Percentiles rank a stretch among this genome's conserved stretches.
Evolutionary conservation across 2,329 filamentous ascomycete genomes (phyloP).

Genomic region (Teratosphaeria destructans): DNA sequence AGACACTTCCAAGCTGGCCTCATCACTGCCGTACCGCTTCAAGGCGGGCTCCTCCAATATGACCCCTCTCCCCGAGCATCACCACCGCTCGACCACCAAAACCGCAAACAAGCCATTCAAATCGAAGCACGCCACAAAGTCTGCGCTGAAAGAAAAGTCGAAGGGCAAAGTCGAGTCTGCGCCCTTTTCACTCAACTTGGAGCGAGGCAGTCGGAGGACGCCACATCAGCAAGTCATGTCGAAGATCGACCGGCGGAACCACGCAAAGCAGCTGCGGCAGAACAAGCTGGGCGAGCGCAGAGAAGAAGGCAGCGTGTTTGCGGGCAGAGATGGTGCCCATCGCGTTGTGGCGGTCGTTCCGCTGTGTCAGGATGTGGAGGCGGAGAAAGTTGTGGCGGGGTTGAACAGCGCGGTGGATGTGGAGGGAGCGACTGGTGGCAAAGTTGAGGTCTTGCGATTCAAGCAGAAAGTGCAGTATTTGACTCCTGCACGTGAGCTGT

Average conservation of each 20-base stretch:
- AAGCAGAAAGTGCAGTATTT: slow-evolving; percentile 90
- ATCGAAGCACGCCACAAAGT: slow-evolving; percentile 80
- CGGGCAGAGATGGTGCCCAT: slow-evolving; percentile 76
- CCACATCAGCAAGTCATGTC: slow-evolving; percentile 96
- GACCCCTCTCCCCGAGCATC: slow-evolving; percentile 63
- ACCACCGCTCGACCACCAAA: slow-evolving; percentile 90
- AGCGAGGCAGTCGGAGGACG: slow-evolving; percentile 66
- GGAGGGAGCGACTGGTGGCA: slow-evolving; percentile 40
- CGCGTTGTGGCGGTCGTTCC: slow-evolving; percentile 82
- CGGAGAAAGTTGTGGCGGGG: slow-evolving; percentile 53
- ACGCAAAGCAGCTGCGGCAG: slow-evolving; percentile 80
- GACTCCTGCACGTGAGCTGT: slow-evolving; percentile 60
- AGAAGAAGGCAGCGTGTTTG: slow-evolving; percentile 69
- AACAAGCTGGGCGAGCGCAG: slow-evolving; percentile 75
- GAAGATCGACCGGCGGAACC: slow-evolving; percentile 89
- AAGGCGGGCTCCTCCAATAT: slow-evolving; percentile 68
- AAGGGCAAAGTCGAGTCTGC: slow-evolving; percentile 68
- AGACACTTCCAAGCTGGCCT: slow-evolving; percentile 14
- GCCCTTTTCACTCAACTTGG: slow-evolving; percentile 34
- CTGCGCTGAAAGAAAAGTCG: slow-evolving; percentile 68
- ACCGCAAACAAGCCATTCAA: slow-evolving; percentile 83
- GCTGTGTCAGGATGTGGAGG: slow-evolving; percentile 63
- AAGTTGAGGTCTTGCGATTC: slow-evolving; percentile 74
- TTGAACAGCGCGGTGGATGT: slow-evolving; percentile 75
- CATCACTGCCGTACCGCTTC: slow-evolving; percentile 60